Evolutionary conservation across 2,329 filamentous ascomycete genomes (phyloP).

Genomic region (Cladophialophora chaetospira): DNA sequence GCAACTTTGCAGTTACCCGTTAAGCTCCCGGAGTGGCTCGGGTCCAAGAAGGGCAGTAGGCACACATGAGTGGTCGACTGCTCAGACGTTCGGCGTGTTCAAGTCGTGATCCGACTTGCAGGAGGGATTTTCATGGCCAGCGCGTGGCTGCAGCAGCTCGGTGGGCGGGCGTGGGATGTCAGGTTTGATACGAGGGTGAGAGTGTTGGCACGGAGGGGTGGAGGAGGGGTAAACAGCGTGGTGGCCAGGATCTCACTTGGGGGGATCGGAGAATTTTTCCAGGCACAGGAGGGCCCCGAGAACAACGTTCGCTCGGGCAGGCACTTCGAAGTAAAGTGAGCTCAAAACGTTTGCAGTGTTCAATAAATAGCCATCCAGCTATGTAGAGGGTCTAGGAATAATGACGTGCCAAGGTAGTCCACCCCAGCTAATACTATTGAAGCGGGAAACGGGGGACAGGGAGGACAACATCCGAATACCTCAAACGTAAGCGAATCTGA

Average conservation of each 20-base stretch:
- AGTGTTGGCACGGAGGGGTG: conserved; percentile 4
- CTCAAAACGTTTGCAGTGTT: too few species aligned
- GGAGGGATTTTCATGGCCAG: not conserved
- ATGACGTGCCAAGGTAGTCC: not conserved
- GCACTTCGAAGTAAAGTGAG: too few species aligned
- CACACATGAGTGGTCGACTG: not conserved
- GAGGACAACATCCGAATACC: conserved; percentile 4
- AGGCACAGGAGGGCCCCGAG: too few species aligned
- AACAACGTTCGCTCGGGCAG: too few species aligned
- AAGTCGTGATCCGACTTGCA: not conserved
- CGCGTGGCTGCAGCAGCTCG: not conserved
- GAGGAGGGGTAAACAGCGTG: not conserved
- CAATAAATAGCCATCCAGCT: too few species aligned
- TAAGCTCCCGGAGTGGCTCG: too few species aligned
- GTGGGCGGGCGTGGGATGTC: conserved; percentile 8
- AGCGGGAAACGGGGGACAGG: too few species aligned
- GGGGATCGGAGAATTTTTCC: too few species aligned
- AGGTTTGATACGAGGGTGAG: not conserved
- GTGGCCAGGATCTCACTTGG: too few species aligned
- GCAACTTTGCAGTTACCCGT: not conserved
- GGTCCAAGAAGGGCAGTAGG: not conserved
- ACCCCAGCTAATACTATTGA: too few species aligned
- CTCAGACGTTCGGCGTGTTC: not conserved
- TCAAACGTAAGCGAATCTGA: conserved; percentile 7
- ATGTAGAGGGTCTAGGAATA: conserved; percentile 1